Conservation (phyloP, 2,329 filamentous ascomycete genomes). For the Cytospora paraplurivora region DNA sequence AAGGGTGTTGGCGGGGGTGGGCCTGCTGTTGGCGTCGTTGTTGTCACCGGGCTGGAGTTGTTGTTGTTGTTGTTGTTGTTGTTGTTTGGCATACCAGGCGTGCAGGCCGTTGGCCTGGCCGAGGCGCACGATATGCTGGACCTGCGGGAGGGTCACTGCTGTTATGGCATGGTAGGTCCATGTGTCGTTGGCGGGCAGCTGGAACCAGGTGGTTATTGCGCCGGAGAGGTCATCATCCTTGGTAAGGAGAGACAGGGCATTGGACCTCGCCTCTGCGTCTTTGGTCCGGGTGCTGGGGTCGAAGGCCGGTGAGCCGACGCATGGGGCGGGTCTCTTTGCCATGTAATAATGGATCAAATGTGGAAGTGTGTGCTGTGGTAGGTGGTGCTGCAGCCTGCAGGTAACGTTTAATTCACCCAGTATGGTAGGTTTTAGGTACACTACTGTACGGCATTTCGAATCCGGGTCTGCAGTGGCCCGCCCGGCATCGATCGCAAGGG, state of each 20-base stretch:
- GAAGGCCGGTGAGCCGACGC: conserved; percentile 49
- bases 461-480: no score
- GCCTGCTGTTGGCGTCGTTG: not conserved
- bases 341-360: not conserved
- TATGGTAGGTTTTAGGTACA: no score
- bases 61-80: not conserved
- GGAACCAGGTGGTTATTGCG: conserved; percentile 48
- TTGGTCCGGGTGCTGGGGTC: conserved; percentile 44
- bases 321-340: conserved; percentile 39
- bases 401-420: not conserved
- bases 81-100: conserved; percentile 46
- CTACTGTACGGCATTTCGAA: no score
- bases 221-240: conserved; percentile 47
- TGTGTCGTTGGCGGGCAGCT: conserved; percentile 46
- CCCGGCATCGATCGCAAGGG: no score
- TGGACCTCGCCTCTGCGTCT: conserved; percentile 43
- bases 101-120: conserved; percentile 51
- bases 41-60: conserved; percentile 34
- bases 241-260: conserved; percentile 43
- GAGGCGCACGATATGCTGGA: conserved; percentile 48
- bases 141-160: conserved; percentile 51
- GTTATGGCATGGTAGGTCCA: conserved; percentile 57
- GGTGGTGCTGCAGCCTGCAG: not conserved
- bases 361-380: not conserved
- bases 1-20: not conserved